phyloP scores from a whole-genome alignment of 164 flowering plant genomes.

The Kalanchoe fedtschenkoi region DNA sequence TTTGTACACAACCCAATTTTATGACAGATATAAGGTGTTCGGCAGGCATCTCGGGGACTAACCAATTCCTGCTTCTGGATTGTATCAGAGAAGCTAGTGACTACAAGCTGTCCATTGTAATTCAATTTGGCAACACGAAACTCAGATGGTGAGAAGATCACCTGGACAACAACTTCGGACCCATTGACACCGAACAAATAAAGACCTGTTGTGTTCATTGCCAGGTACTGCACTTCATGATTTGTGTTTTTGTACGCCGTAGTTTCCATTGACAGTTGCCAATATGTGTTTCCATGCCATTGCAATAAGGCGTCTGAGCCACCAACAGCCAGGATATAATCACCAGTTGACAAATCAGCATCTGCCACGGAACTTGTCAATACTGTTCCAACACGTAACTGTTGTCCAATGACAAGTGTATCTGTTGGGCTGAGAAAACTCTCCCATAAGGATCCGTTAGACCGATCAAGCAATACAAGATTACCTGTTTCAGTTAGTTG shows the following conservation, averaged over 20 bases:
- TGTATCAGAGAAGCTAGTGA: constrained; percentile 26
- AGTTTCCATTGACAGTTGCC: constrained; percentile 58
- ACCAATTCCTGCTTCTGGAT: constrained; percentile 23
- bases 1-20: constrained; percentile 42
- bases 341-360: constrained; percentile 33
- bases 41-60: constrained; percentile 45
- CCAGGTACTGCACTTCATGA: constrained; percentile 28
- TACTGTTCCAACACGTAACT: constrained; percentile 19
- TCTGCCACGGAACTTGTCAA: constrained; percentile 29
- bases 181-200: constrained; percentile 35
- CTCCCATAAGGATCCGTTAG: constrained; percentile 53
- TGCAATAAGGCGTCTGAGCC: constrained; percentile 36
- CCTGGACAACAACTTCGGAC: constrained; percentile 34
- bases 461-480: constrained; percentile 47
- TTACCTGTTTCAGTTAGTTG: constrained; percentile 51
- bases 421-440: constrained; percentile 59
- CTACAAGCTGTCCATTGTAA: constrained; percentile 32
- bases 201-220: constrained; percentile 45
- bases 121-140: constrained; percentile 47
- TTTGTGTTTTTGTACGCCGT: constrained; percentile 31
- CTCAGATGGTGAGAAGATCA: constrained; percentile 25
- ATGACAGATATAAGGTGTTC: constrained; percentile 50
- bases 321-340: constrained; percentile 31
- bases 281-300: constrained; percentile 52
- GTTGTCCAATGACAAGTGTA: constrained; percentile 64